phyloP scores from a whole-genome alignment of 257 asterid species.

The Solanum chilense region DNA sequence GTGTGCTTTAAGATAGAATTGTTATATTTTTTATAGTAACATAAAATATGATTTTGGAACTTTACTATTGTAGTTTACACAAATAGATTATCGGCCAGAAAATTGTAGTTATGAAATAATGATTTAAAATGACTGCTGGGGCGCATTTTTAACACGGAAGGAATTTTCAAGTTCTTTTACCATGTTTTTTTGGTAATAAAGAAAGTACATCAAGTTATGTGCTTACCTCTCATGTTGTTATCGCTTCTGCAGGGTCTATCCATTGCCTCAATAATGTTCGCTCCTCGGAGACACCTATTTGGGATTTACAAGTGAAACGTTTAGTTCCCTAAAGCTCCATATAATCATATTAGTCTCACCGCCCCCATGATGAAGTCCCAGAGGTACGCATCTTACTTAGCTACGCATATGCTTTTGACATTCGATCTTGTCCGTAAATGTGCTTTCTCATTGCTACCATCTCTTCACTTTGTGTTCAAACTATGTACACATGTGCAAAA shows the following conservation, averaged over 20 bases:
- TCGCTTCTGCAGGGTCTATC: no score
- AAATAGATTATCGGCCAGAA: background rate
- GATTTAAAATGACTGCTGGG: background rate
- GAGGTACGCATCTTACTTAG: no score
- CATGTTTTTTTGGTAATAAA: background rate
- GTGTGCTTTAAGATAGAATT: background rate
- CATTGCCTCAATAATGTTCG: conserved; percentile 55
- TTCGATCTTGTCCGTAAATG: no score
- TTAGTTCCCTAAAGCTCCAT: no score
- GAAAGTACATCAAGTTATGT: background rate
- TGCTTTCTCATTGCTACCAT: background rate
- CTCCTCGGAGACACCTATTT: conserved; percentile 68
- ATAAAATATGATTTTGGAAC: background rate
- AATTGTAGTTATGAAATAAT: background rate
- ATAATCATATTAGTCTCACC: no score
- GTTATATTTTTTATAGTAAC: background rate
- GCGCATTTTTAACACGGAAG: no score
- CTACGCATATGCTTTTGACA: no score
- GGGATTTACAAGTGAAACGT: conserved; percentile 28
- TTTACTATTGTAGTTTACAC: no score
- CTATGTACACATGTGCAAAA: background rate
- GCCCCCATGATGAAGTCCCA: no score
- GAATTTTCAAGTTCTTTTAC: background rate
- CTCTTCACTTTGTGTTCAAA: no score
- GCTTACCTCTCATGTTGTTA: background rate